A percentile compares a stretch with the other conserved stretches of the same genome.
phyloP scores from a whole-genome alignment of 768 basidiomycete genomes.

The Lyophyllum decastes region DNA sequence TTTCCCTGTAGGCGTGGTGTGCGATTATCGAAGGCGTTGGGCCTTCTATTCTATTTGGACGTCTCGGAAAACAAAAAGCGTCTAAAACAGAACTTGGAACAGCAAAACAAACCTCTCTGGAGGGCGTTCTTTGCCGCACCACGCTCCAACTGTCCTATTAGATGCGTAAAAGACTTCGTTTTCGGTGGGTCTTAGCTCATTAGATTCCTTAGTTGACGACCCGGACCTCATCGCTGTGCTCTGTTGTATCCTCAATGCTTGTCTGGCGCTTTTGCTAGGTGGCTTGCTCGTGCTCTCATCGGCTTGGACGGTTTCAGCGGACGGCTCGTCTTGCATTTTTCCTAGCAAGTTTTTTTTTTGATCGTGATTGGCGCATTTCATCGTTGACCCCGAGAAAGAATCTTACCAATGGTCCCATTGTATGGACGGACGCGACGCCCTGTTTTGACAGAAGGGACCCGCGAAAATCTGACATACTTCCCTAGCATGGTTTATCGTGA shows the following conservation, averaged over 20 bases:
- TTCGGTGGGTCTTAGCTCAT: slow-evolving; percentile 29
- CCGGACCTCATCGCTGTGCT: slow-evolving; percentile 51
- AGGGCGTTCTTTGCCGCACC: slow-evolving; percentile 59
- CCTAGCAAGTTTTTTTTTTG: slow-evolving; percentile 67
- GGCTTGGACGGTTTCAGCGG: slow-evolving; percentile 58
- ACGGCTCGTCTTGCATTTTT: slow-evolving; percentile 67
- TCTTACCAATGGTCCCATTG: too few species aligned
- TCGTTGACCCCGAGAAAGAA: slow-evolving; percentile 57
- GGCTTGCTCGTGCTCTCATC: slow-evolving; percentile 66
- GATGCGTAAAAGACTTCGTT: slow-evolving; percentile 48
- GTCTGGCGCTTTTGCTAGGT: slow-evolving; percentile 68
- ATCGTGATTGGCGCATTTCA: slow-evolving; percentile 53
- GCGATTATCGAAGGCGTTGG: too few species aligned
- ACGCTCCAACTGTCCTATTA: slow-evolving; percentile 60
- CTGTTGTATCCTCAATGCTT: slow-evolving; percentile 54
- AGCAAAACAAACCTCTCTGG: slow-evolving; percentile 25
- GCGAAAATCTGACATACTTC: slow-evolving; percentile 42
- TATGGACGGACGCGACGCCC: too few species aligned
- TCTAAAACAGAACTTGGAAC: too few species aligned
- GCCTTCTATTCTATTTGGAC: too few species aligned
- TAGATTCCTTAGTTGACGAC: slow-evolving; percentile 15
- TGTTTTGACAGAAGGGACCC: slow-evolving; percentile 61
- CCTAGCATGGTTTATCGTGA: slow-evolving; percentile 55
- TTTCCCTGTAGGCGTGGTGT: too few species aligned
- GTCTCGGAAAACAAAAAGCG: too few species aligned